phyloP scores from a whole-genome alignment of 768 basidiomycete species.

The Leccinum aurantiacum region DNA sequence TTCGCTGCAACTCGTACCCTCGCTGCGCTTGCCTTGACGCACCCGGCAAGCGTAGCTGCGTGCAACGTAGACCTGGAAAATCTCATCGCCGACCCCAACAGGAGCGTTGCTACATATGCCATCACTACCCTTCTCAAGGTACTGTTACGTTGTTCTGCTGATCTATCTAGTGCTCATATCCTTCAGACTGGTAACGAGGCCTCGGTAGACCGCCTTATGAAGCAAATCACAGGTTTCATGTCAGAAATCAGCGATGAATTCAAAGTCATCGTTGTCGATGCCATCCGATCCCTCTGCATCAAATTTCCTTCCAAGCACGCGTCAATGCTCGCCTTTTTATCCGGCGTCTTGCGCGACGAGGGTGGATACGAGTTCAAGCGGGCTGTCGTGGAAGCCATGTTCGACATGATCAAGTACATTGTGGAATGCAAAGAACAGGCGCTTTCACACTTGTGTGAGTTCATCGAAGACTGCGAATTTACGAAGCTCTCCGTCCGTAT shows the following conservation, averaged over 20 bases:
- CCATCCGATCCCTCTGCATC: conserved; percentile 95
- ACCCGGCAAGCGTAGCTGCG: conserved; percentile 82
- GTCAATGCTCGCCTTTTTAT: conserved; percentile 96
- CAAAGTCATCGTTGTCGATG: conserved; percentile 99
- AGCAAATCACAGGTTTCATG: conserved; percentile 99
- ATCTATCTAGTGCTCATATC: conserved; percentile 6
- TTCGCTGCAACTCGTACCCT: conserved; percentile 97
- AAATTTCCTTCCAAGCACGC: conserved; percentile 98
- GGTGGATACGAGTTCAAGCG: conserved; percentile 99
- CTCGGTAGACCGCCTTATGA: conserved; percentile 98
- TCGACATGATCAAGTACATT: conserved; percentile 99
- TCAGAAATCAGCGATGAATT: conserved; percentile 99
- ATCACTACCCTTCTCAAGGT: conserved; percentile 98
- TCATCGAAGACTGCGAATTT: conserved; percentile 99
- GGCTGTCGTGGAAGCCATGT: conserved; percentile 98
- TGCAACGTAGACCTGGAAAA: conserved; percentile 98
- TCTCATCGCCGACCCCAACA: conserved; percentile 92
- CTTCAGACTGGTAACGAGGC: conserved; percentile 95
- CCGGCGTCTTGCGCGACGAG: conserved; percentile 94
- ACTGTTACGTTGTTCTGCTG: conserved; percentile 4
- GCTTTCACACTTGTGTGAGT: conserved; percentile 96
- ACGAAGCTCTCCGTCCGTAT: conserved; percentile 98
- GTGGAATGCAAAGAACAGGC: conserved; percentile 95
- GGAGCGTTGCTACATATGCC: conserved; percentile 96
- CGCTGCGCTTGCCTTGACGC: conserved; percentile 80